Evolutionary conservation across 2,329 filamentous ascomycete genomes (phyloP).

Genomic region (Trichoderma sp.): DNA sequence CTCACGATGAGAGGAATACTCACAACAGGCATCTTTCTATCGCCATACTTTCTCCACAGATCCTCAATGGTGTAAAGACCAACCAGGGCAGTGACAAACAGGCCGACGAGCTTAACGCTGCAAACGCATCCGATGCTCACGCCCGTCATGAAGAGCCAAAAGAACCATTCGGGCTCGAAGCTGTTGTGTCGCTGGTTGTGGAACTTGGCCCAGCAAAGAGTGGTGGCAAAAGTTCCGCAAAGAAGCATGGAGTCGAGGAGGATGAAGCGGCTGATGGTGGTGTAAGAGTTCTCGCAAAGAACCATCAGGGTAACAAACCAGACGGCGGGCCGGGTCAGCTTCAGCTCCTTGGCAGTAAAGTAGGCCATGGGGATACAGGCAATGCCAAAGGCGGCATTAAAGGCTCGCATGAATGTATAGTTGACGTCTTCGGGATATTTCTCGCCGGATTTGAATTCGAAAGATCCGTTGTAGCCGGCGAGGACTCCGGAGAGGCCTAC

Average conservation of each 20-base stretch:
- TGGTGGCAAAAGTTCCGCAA: slow-evolving; percentile 96
- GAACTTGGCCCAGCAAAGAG: slow-evolving; percentile 96
- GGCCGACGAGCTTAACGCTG: slow-evolving; percentile 96
- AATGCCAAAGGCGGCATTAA: slow-evolving; percentile 93
- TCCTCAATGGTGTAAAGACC: slow-evolving; percentile 95
- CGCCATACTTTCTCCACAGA: slow-evolving; percentile 96
- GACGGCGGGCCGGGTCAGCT: slow-evolving; percentile 79
- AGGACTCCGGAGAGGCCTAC: slow-evolving; percentile 94
- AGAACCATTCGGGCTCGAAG: slow-evolving; percentile 89
- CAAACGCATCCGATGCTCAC: slow-evolving; percentile 96
- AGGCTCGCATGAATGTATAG: slow-evolving; percentile 97
- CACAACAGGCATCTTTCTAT: slow-evolving; percentile 84
- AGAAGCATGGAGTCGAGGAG: slow-evolving; percentile 97
- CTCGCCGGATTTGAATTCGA: slow-evolving; percentile 99
- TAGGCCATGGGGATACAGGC: slow-evolving; percentile 92
- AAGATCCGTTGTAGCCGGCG: slow-evolving; percentile 97
- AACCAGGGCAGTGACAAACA: slow-evolving; percentile 92
- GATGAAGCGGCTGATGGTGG: slow-evolving; percentile 97
- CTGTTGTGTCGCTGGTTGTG: slow-evolving; percentile 81
- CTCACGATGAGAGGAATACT: slow-evolving; percentile 28
- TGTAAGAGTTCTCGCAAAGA: slow-evolving; percentile 98
- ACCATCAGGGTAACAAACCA: slow-evolving; percentile 98
- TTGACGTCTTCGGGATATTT: slow-evolving; percentile 90
- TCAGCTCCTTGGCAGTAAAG: slow-evolving; percentile 87
- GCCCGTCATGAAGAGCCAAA: slow-evolving; percentile 91